Percentiles rank a stretch among this genome's conserved stretches.
phyloP scores from a whole-genome alignment of 1,284 basidiomycete species.

The Ustilago tritici region DNA sequence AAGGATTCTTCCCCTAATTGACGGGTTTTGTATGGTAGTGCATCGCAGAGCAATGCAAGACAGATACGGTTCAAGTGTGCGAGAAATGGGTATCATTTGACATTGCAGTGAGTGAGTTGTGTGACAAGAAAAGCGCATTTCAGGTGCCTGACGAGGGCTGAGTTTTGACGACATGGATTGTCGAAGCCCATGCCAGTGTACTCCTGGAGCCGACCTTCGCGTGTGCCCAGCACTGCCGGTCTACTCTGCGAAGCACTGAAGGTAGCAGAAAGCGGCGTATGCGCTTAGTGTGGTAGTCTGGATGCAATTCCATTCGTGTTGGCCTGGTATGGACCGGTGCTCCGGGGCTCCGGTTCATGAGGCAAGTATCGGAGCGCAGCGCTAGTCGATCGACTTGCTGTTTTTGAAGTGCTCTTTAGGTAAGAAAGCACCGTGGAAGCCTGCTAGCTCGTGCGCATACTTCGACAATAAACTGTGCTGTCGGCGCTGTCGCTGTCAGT shows the following conservation, averaged over 20 bases:
- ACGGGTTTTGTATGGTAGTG: neutral
- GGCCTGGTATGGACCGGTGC: neutral
- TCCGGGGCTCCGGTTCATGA: neutral
- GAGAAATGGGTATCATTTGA: neutral
- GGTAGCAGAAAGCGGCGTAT: neutral
- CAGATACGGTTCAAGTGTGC: neutral
- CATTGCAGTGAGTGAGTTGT: neutral
- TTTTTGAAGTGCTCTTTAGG: neutral
- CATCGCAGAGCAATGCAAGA: neutral
- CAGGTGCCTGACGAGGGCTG: neutral
- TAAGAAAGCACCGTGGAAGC: neutral
- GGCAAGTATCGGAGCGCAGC: neutral
- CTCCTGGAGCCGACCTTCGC: neutral
- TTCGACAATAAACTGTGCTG: neutral
- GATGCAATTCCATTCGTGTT: neutral
- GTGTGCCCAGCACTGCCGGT: neutral
- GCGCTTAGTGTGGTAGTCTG: neutral
- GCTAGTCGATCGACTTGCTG: neutral
- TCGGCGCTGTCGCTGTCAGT: neutral
- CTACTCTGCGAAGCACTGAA: neutral
- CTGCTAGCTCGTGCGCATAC: neutral
- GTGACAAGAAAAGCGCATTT: neutral
- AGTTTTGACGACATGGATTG: neutral
- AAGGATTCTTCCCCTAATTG: slow-evolving; percentile 24
- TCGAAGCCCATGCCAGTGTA: neutral